Evolutionary conservation across 345 rosid species (phyloP).

Genomic region (Dovyalis caffra): DNA sequence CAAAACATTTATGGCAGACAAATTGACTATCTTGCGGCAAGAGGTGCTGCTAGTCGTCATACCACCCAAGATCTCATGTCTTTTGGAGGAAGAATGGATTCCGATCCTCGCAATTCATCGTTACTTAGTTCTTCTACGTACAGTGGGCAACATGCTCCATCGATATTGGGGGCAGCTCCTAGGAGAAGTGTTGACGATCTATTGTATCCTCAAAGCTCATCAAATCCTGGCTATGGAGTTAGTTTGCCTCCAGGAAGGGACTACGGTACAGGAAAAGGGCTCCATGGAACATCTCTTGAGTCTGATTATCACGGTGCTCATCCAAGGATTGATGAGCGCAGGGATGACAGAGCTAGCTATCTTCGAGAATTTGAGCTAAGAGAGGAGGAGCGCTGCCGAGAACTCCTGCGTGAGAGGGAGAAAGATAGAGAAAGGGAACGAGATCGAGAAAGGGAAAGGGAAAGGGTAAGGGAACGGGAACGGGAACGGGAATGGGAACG

Average conservation of each 20-base stretch:
- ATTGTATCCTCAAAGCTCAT: constrained; percentile 56
- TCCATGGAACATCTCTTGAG: constrained; percentile 64
- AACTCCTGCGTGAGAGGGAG: constrained; percentile 73
- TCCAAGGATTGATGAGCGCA: constrained; percentile 66
- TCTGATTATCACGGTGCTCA: constrained; percentile 63
- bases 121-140: constrained; percentile 63
- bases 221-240: constrained; percentile 97
- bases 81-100: constrained; percentile 76
- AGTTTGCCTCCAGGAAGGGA: constrained; percentile 99
- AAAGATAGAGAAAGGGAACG: constrained; percentile 64
- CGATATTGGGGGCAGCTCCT: constrained; percentile 91
- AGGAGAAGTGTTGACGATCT: constrained; percentile 79
- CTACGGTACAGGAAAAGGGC: constrained; percentile 85
- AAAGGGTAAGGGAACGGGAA: constrained; percentile 22
- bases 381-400: constrained; percentile 90
- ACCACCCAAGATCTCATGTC: constrained; percentile 65
- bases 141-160: constrained; percentile 65
- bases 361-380: constrained; percentile 90
- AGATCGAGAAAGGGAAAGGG: constrained; percentile 48
- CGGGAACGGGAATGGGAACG: no score
- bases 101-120: constrained; percentile 68
- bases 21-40: constrained; percentile 82
- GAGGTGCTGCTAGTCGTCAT: constrained; percentile 71
- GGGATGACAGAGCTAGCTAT: constrained; percentile 90
- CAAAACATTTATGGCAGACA: constrained; percentile 94